A percentile compares a stretch with the other conserved stretches of the same genome.
Conservation (phyloP, 345 rosid genomes). For the Toxicodendron radicans region DNA sequence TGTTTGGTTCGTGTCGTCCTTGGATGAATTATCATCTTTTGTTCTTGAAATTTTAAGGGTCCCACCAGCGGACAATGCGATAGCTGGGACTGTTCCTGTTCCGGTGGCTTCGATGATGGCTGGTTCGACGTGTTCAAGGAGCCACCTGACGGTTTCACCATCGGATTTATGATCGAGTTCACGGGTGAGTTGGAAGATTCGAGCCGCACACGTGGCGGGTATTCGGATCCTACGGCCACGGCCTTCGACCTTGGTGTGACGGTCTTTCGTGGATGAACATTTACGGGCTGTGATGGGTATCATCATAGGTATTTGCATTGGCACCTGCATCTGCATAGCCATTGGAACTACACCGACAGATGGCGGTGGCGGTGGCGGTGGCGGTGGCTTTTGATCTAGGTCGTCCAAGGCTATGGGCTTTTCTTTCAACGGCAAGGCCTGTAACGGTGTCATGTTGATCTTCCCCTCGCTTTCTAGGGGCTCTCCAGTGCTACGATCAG, state of each 20-base stretch:
- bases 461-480: not conserved
- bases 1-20: constrained; percentile 11
- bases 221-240: constrained; percentile 62
- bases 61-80: constrained; percentile 45
- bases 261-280: constrained; percentile 53
- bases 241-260: constrained; percentile 60
- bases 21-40: not conserved
- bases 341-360: constrained; percentile 24
- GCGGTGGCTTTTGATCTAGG: constrained; percentile 15
- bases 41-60: constrained; percentile 44
- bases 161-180: constrained; percentile 52
- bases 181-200: constrained; percentile 48
- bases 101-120: constrained; percentile 49
- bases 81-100: constrained; percentile 49
- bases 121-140: constrained; percentile 48
- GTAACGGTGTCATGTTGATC: constrained; percentile 22
- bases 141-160: constrained; percentile 56
- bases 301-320: constrained; percentile 14
- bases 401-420: constrained; percentile 38
- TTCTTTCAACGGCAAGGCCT: constrained; percentile 36
- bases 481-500: constrained; percentile 48
- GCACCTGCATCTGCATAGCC: constrained; percentile 28
- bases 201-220: constrained; percentile 56
- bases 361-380: constrained; percentile 10
- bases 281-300: constrained; percentile 21